Evolutionary conservation across 257 asterid species (phyloP), one percentile per base, ranked within the genome.

Genomic region (Gynochthodes officinalis): DNA sequence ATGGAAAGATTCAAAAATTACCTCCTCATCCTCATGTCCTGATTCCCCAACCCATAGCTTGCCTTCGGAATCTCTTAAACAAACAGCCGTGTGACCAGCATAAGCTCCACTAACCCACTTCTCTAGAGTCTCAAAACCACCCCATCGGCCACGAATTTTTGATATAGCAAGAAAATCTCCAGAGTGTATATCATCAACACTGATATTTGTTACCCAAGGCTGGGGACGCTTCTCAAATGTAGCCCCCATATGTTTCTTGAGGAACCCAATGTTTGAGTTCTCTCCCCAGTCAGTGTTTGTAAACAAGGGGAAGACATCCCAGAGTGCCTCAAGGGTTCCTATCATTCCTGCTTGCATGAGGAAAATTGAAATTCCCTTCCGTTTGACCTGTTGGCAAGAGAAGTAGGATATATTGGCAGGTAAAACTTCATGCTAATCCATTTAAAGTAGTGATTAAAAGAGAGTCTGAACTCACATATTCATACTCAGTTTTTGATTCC

Each of bases 11-110:
- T 71, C 19, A 79, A 55, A 40, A 30, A 39, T 72, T 79, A 92
- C 98, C 94, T 88, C 68, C 64, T 89, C 88, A 81, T 93, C 81
- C 65, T 90, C 90, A 73, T 89, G 88, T 59, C 98, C 98, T 21
- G 97, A 91, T 79, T 93, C 98, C 46, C 90, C 94, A 74, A 93
- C 98, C 96, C 96, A 91, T 55, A 93, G 85, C 75, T 86, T 86
- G 72, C 96, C 96, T 58, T 86, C 82, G 2, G 90, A 71, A 67
- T 93, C 98, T 83, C 91, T 84, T 73, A 91, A 81, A 81, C 94
- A 93, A 70, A 91, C 96, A 74, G 96, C 96, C 5, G 91, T 67
- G 63, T 93, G 97, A 62, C 98, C 96, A 32, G 94, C 97, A 85
- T 89, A 91, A 70, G 97, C 73, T 15, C 97, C 96, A 2, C 89